Conservation (phyloP, 306 rosid species). For the Sesbania bispinosa region DNA sequence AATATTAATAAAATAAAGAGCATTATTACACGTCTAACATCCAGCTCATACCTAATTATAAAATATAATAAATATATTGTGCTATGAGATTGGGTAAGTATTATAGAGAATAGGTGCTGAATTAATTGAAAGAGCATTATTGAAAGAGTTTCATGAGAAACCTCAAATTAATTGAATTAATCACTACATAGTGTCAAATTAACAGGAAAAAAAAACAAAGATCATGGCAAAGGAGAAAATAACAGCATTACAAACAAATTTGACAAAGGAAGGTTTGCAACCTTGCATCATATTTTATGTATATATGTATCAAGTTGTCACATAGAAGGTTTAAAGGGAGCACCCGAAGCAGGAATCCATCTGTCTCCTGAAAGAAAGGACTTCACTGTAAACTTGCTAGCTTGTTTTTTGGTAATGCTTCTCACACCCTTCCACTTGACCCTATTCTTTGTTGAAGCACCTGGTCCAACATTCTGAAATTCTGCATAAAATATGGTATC, state of each 20-base stretch:
- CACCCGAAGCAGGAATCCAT: slow-evolving; percentile 51
- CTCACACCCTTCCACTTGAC: slow-evolving; percentile 79
- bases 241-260: not conserved
- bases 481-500: slow-evolving; percentile 71
- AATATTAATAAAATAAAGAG: too few species aligned
- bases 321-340: slow-evolving; percentile 34
- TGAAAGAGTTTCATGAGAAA: not conserved
- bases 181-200: slow-evolving; percentile 4
- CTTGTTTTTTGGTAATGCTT: slow-evolving; percentile 33
- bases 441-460: slow-evolving; percentile 55
- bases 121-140: too few species aligned
- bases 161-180: slow-evolving; percentile 15
- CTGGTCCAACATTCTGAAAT: slow-evolving; percentile 55
- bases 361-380: slow-evolving; percentile 46
- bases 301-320: slow-evolving; percentile 21
- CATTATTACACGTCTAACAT: too few species aligned
- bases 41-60: too few species aligned
- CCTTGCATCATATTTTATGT: not conserved
- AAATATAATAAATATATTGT: too few species aligned
- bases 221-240: not conserved
- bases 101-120: too few species aligned
- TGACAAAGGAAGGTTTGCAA: not conserved
- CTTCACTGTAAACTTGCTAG: slow-evolving; percentile 45
- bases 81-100: not conserved
- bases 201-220: not conserved